Percentiles rank a stretch among this genome's conserved stretches.
phyloP scores from a whole-genome alignment of 306 rosid genomes.

The Psophocarpus tetragonolobus region DNA sequence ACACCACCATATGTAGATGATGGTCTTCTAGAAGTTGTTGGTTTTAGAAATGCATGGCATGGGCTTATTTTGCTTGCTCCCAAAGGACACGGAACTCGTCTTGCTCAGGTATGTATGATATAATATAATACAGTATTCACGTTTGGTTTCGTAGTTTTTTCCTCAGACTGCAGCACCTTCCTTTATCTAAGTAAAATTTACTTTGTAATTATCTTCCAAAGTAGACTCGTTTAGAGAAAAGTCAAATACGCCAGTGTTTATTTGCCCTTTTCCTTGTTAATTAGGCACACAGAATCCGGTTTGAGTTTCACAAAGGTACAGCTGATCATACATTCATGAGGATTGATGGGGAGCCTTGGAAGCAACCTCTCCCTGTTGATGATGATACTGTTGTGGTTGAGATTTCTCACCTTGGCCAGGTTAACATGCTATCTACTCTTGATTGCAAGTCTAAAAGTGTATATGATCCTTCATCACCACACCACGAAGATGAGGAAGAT shows the following conservation, averaged over 20 bases:
- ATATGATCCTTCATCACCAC: constrained; percentile 46
- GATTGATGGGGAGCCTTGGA: constrained; percentile 98
- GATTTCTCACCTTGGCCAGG: constrained; percentile 92
- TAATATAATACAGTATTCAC: not conserved
- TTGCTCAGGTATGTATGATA: constrained; percentile 73
- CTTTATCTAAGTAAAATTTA: not conserved
- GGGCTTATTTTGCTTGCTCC: constrained; percentile 91
- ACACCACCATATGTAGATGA: constrained; percentile 90
- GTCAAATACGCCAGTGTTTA: not conserved
- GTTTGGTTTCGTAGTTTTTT: not conserved
- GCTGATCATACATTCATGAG: constrained; percentile 83
- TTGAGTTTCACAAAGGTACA: constrained; percentile 76
- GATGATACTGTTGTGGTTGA: constrained; percentile 82
- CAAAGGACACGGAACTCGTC: constrained; percentile 98
- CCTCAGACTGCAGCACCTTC: not conserved
- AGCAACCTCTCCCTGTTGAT: constrained; percentile 87
- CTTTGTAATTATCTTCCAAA: not conserved
- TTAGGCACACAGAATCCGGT: constrained; percentile 77
- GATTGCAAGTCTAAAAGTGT: constrained; percentile 62
- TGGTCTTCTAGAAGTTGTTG: constrained; percentile 87
- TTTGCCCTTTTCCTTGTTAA: not conserved
- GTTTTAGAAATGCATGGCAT: constrained; percentile 97
- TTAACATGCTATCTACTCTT: constrained; percentile 79
- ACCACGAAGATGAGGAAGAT: constrained; percentile 46
- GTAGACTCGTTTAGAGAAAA: not conserved